Evolutionary conservation across 768 basidiomycete species (phyloP).

Genomic region (Lanmaoa rubissima): DNA sequence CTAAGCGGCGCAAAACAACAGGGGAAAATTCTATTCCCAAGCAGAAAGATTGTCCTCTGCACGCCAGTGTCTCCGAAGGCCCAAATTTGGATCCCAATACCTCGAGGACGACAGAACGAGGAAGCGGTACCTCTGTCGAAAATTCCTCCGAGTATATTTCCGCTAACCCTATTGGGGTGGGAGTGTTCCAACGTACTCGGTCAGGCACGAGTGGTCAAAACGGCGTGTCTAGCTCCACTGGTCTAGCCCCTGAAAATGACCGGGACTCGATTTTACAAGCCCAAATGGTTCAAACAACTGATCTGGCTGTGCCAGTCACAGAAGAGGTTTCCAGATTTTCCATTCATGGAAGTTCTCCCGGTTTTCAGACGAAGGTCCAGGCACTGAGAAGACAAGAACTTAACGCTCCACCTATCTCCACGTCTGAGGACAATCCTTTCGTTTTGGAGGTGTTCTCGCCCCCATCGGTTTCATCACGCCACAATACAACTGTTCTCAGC

Average conservation of each 20-base stretch:
- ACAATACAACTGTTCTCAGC: not conserved
- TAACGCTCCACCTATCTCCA: not conserved
- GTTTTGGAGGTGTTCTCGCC: not conserved
- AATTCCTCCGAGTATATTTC: not conserved
- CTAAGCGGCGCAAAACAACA: constrained; percentile 9
- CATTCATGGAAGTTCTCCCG: not conserved
- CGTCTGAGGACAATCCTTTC: not conserved
- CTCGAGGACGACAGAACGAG: constrained; percentile 3
- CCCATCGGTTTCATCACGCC: not conserved
- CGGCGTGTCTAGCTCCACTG: constrained; percentile 12
- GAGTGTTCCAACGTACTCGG: not conserved
- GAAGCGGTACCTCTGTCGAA: not conserved
- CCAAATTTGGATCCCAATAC: not conserved
- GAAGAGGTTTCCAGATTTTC: not conserved
- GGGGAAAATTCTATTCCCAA: not conserved
- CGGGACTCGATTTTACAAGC: not conserved
- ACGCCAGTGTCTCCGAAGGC: not conserved
- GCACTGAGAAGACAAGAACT: not conserved
- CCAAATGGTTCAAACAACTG: not conserved
- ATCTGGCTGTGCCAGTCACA: constrained; percentile 2
- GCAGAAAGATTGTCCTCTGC: not conserved
- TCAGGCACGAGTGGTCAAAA: not conserved
- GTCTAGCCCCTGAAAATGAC: not conserved
- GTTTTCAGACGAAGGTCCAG: not conserved
- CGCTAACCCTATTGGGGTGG: not conserved